Conservation (phyloP, 2,329 filamentous ascomycete species). For the Clarireedia monteithiana region DNA sequence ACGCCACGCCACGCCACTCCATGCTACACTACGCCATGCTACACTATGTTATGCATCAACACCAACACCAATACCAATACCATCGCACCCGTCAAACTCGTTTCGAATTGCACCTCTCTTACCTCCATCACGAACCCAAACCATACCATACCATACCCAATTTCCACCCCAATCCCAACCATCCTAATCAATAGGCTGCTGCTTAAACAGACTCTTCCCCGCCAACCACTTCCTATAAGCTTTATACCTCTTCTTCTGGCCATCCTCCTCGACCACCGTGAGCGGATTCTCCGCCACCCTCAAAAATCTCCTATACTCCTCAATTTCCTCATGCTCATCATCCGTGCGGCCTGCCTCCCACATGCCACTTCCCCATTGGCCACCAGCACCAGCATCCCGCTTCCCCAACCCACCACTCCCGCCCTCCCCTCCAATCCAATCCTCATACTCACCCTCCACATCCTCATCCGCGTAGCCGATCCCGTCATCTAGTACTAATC, state of each 20-base stretch:
- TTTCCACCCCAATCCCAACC: neutral
- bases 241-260: constrained; percentile 90
- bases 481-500: constrained; percentile 62
- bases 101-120: too few relatives aligned
- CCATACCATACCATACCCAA: neutral
- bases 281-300: constrained; percentile 73
- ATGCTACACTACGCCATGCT: neutral
- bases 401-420: constrained; percentile 49
- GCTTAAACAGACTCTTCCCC: constrained; percentile 94
- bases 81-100: neutral
- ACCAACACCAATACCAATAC: neutral
- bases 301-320: constrained; percentile 70
- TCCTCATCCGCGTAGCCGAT: constrained; percentile 48
- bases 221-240: constrained; percentile 91
- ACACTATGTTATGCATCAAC: too few relatives aligned
- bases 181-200: constrained; percentile 52
- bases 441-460: constrained; percentile 62
- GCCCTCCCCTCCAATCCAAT: constrained; percentile 49
- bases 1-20: neutral
- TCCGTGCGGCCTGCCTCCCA: neutral
- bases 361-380: neutral
- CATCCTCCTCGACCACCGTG: constrained; percentile 80
- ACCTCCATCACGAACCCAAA: neutral
- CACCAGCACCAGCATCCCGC: constrained; percentile 1
- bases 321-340: constrained; percentile 44